phyloP scores from a whole-genome alignment of 2,329 filamentous ascomycete species.

The Ilyonectria mors-panacis region DNA sequence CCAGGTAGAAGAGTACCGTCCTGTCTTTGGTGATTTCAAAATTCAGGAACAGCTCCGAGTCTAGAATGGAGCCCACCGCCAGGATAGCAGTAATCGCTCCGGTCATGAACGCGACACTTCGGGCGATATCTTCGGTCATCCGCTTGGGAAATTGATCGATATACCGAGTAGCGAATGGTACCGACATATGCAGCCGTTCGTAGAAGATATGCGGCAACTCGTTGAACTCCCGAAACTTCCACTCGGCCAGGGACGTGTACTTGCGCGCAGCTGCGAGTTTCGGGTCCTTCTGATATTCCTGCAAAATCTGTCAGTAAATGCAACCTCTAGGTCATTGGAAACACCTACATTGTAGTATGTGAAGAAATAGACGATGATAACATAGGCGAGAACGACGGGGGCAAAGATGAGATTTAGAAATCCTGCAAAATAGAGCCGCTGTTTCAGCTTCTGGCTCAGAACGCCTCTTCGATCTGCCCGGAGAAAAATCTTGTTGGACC shows the following conservation, averaged over 20 bases:
- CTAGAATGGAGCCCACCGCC: slow-evolving; percentile 85
- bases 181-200: slow-evolving; percentile 92
- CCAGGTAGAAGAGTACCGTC: slow-evolving; percentile 92
- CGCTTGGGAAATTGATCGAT: slow-evolving; percentile 97
- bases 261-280: slow-evolving; percentile 85
- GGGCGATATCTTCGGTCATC: slow-evolving; percentile 87
- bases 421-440: slow-evolving; percentile 86
- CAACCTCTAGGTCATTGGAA: neutral
- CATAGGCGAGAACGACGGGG: slow-evolving; percentile 89
- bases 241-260: slow-evolving; percentile 94
- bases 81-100: slow-evolving; percentile 90
- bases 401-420: slow-evolving; percentile 89
- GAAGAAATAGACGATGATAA: slow-evolving; percentile 91
- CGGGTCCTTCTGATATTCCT: slow-evolving; percentile 97
- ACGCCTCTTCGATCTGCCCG: slow-evolving; percentile 85
- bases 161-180: slow-evolving; percentile 92
- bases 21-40: slow-evolving; percentile 93
- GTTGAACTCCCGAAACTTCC: slow-evolving; percentile 99
- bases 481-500: slow-evolving; percentile 88
- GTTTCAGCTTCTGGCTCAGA: slow-evolving; percentile 83
- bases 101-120: slow-evolving; percentile 88
- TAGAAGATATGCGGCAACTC: slow-evolving; percentile 94
- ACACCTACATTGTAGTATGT: slow-evolving; percentile 87
- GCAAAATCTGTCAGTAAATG: slow-evolving; percentile 20
- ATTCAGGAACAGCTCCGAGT: slow-evolving; percentile 89